Base-by-base conservation (phyloP, 2,329 filamentous ascomycete genomes). In the Botrytis deweyae region DNA sequence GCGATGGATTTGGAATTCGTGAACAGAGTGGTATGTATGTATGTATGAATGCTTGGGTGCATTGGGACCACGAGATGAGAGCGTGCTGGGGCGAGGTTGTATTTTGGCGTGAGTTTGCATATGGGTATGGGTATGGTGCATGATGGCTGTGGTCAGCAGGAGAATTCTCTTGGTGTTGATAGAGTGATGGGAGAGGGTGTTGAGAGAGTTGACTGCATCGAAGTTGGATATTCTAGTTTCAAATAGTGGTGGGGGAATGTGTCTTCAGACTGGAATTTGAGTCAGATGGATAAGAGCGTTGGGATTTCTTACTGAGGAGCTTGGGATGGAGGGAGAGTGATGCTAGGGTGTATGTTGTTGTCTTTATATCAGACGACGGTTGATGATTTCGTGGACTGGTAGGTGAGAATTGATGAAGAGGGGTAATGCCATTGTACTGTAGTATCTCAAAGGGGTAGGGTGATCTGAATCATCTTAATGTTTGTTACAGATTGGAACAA, bases 61-160 rank as follows among this genome's bases (percentile, higher is more conserved):
- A 18, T 58, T 58, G 52, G 52, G 52, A 58, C 52, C 52, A 58
- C 52, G 52, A 58, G 52, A 58, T 58, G n/a, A 58, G n/a, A 58
- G 52, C n/a, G n/a, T 58, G 52, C 14, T 58, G 52, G 29, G n/a
- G 5, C 9, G n/a, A 58, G n/a, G 52, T 29, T 18, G 16, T 18
- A 22, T 66, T 33, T 4, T 67, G 1, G 46, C 7, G 8, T 55
- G 22, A n/a, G 36, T 67, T 38, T 55, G 16, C 16, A 38, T 68
- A 16, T 40, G 25, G 25, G 29, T 49, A 58, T 29, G n/a, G 52
- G 16, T 58, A 58, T 29, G 25, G 20, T 25, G 65, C 65, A 36
- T 38, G 18, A 36, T 20, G n/a, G 46, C 33, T 68, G 29, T n/a
- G 16, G 65, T 68, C 65, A 68, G 65, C 49, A 58, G 65, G 46